These are phyloP conservation scores for Yamadazyma sp. DNA, from an alignment of 1,139 yeast species.

Conservation along the genomic window DNA sequence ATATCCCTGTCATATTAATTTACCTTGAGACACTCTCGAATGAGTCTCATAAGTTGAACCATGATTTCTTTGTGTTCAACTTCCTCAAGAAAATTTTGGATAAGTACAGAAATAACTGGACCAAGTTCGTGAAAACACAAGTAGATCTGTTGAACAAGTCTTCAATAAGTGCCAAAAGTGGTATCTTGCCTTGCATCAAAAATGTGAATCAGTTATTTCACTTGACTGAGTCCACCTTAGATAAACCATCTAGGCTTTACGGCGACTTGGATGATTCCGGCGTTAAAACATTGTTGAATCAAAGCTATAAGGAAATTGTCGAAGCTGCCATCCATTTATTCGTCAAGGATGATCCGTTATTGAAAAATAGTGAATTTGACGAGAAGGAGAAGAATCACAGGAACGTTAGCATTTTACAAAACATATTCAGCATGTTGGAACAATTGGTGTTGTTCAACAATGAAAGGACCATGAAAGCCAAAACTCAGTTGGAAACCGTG, in stretches of 20 bases:
- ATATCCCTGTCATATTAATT: slow-evolving; percentile 35
- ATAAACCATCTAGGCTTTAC: slow-evolving; percentile 19
- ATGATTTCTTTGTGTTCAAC: slow-evolving; percentile 60
- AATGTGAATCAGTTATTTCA: slow-evolving; percentile 35
- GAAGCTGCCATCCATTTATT: slow-evolving; percentile 39
- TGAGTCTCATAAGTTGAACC: slow-evolving; percentile 52
- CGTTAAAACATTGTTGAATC: slow-evolving; percentile 37
- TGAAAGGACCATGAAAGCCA: slow-evolving; percentile 34
- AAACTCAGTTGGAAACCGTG: slow-evolving; percentile 45
- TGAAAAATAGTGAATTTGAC: slow-evolving; percentile 46
- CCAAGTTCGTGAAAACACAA: slow-evolving; percentile 55
- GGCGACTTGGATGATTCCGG: slow-evolving; percentile 21
- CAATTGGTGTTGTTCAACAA: slow-evolving; percentile 38
- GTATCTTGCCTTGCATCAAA: slow-evolving; percentile 35
- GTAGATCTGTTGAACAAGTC: slow-evolving; percentile 54
- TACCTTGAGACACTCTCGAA: slow-evolving; percentile 43
- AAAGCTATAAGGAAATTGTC: slow-evolving; percentile 40
- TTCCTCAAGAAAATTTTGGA: slow-evolving; percentile 54
- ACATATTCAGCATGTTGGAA: slow-evolving; percentile 58
- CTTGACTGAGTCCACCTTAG: slow-evolving; percentile 34
- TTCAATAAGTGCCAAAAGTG: slow-evolving; percentile 42
- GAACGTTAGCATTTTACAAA: slow-evolving; percentile 62
- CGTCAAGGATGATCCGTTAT: slow-evolving; percentile 43
- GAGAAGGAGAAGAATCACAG: slow-evolving; percentile 60
- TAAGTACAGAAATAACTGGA: slow-evolving; percentile 58